phyloP scores from a whole-genome alignment of 495 filamentous ascomycete genomes.

The Pseudomonodictys pantanalensis region DNA sequence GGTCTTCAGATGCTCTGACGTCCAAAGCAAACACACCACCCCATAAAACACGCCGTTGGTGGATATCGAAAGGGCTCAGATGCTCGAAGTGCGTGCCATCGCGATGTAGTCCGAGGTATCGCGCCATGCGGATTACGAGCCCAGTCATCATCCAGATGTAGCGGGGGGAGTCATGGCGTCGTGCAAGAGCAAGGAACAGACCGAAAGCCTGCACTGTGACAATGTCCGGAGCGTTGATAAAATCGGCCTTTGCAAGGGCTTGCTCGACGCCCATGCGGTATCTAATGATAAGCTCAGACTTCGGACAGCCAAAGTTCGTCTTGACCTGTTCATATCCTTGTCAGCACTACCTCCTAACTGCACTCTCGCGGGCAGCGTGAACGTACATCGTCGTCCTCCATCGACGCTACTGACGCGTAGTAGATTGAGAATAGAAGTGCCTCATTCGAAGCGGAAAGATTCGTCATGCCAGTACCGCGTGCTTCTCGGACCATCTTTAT shows the following conservation, averaged over 20 bases:
- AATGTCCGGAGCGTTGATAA: conserved; percentile 43
- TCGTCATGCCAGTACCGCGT: conserved; percentile 38
- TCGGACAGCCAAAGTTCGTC: conserved; percentile 51
- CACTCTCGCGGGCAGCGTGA: not conserved
- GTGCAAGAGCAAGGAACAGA: conserved; percentile 49
- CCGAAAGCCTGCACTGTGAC: conserved; percentile 50
- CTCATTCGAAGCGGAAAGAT: conserved; percentile 48
- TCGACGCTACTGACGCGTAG: conserved; percentile 56
- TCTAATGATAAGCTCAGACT: conserved; percentile 50
- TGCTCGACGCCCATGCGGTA: conserved; percentile 56
- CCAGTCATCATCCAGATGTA: conserved; percentile 55
- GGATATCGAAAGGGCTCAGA: conserved; percentile 25
- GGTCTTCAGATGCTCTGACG: conserved; percentile 39
- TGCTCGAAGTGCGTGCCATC: conserved; percentile 23
- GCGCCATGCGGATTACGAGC: conserved; percentile 27
- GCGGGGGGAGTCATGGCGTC: conserved; percentile 50
- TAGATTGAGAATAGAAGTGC: conserved; percentile 61
- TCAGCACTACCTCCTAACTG: not conserved
- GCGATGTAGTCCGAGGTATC: conserved; percentile 29
- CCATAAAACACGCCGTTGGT: conserved; percentile 29
- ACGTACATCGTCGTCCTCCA: conserved; percentile 54
- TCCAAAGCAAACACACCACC: conserved; percentile 25
- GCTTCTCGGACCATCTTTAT: conserved; percentile 47
- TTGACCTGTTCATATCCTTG: conserved; percentile 38
- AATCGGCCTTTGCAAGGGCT: conserved; percentile 55